Evolutionary conservation across 129 eudicot species (phyloP).

Genomic region (Tagetes erecta): DNA sequence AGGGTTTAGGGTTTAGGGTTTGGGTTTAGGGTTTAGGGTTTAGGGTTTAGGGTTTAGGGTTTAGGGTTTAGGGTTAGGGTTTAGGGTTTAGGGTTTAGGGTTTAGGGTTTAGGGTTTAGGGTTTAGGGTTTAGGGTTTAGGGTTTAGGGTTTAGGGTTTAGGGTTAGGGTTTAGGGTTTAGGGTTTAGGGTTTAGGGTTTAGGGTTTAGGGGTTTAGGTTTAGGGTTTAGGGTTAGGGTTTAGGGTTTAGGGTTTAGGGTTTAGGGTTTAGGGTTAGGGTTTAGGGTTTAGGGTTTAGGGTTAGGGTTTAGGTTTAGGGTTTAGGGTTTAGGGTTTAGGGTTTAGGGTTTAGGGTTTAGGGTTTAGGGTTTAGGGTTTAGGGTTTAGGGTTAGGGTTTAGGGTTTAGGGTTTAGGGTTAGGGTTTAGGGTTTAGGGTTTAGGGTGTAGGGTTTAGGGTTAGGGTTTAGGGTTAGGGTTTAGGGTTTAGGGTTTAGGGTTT

Average conservation of each 20-base stretch:
- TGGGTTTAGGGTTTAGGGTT: neutral
- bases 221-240: neutral
- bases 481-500: neutral
- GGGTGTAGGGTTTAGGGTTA: conserved; percentile 15
- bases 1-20: neutral
- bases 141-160: too few relatives aligned
- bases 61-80: neutral
- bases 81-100: neutral
- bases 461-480: conserved; percentile 21
- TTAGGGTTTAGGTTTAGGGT: neutral
- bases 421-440: conserved; percentile 5
- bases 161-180: neutral
- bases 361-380: too few relatives aligned
- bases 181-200: neutral
- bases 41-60: neutral
- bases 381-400: neutral
- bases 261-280: neutral
- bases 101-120: neutral
- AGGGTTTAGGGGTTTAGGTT: too few relatives aligned
- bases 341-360: neutral
- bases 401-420: neutral
- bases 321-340: neutral
- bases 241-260: neutral
- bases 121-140: neutral
- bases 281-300: neutral